Base-by-base conservation (phyloP, 2,329 filamentous ascomycete genomes). In the Coniella lustricola region DNA sequence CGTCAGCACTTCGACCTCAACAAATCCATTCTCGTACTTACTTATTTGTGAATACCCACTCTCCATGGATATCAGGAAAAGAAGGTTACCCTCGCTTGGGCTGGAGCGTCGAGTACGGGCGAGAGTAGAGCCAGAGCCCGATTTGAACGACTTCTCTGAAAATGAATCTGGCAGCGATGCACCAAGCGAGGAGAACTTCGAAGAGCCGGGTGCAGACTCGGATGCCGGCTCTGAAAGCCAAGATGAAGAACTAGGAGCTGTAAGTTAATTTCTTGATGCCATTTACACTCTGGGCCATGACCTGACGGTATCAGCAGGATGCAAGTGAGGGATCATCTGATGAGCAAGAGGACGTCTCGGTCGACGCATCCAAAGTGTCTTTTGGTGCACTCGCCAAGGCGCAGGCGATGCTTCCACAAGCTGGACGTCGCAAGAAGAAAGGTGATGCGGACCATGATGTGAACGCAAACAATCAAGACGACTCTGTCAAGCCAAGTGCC, bases 331-430 rank as follows among this genome's bases (percentile, higher is more conserved):
- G 57, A 7, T 54, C 54, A 3, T 61, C 62, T 4, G 56, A 57
- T 34, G 61, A 64, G 17, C 58, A 63, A 29, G 64, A 67, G 38
- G 58, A 58, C 63, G 59, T 68, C 5, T 65, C 64, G 16, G 63
- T 75, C 48, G 72, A 76, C 50, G 67, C 74, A 38, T 70, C 78
- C 8, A 72, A 75, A 52, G 81, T 96, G 55, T 93, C 90, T 20
- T 96, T 97, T 60, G 90, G 90, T 54, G 87, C 87, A n/a, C 74
- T 96, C 35, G 88, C 87, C 55, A 87, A 88, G 72, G 90, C 90
- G 1, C 88, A 95, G 69, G 83, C 83, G 34, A 77, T 81, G 0
- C 67, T 95, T 29, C 71, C 62, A 56, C 55, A 32, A 41, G 31
- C 56, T 60, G 42, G 48, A 59, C 55, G 57, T 44, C 54, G 56